phyloP scores from a whole-genome alignment of 768 basidiomycete genomes.

The Leccinum subtestaceum region DNA sequence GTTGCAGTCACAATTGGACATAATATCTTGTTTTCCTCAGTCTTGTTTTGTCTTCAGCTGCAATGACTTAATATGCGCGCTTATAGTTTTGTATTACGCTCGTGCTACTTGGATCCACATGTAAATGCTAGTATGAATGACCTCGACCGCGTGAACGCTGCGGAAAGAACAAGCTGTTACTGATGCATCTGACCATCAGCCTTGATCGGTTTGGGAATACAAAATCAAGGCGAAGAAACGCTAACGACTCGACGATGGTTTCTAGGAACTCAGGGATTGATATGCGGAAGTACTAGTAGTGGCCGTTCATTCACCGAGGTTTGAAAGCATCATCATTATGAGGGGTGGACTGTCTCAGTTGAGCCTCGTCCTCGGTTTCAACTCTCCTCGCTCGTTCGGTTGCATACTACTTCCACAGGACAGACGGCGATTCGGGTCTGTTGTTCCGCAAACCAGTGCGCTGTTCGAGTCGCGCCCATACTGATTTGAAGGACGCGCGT shows the following conservation, averaged over 20 bases:
- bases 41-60: conserved; percentile 4
- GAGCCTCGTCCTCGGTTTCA: conserved; percentile 39
- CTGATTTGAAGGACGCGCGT: conserved; percentile 25
- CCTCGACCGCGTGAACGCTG: too few species aligned
- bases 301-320: too few species aligned
- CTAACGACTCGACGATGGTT: too few species aligned
- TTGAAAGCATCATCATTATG: too few species aligned
- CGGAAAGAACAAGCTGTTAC: too few species aligned
- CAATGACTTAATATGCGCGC: conserved; percentile 8
- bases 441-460: conserved; percentile 56
- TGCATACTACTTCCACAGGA: conserved; percentile 28
- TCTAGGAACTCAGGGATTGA: too few species aligned
- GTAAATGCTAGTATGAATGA: too few species aligned
- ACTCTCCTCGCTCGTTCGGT: conserved; percentile 46
- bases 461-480: conserved; percentile 49
- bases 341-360: not conserved
- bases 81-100: too few species aligned
- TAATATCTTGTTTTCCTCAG: not conserved
- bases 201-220: too few species aligned
- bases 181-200: too few species aligned
- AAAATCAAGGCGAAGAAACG: too few species aligned
- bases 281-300: too few species aligned
- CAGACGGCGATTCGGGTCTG: conserved; percentile 86
- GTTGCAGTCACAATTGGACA: not conserved
- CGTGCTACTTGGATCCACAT: not conserved